These are phyloP conservation scores for Monosporascus sp. DNA, from an alignment of 2,329 filamentous ascomycete genomes.

Conservation along the genomic window DNA sequence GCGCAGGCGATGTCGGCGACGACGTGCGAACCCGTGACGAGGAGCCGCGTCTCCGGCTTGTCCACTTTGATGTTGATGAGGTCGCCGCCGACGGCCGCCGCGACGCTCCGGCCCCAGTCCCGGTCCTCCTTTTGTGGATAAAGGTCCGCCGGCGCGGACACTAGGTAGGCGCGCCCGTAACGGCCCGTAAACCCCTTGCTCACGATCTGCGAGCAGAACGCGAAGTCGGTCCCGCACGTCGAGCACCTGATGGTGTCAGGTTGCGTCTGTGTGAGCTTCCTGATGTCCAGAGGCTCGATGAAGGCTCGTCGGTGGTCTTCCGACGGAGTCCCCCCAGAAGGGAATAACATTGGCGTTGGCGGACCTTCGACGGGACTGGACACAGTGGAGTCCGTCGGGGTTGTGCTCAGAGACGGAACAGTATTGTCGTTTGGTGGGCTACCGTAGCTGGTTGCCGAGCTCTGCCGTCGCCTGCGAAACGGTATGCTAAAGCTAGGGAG, in stretches of 20 bases:
- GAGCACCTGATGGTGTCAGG: constrained; percentile 56
- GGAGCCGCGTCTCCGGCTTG: constrained; percentile 47
- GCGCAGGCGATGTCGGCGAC: constrained; percentile 59
- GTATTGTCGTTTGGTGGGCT: constrained; percentile 17
- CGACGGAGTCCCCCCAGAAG: neutral
- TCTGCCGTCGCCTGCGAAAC: constrained; percentile 37
- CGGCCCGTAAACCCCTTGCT: constrained; percentile 63
- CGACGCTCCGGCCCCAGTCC: neutral
- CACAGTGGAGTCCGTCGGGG: constrained; percentile 28
- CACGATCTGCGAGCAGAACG: constrained; percentile 55
- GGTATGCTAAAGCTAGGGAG: constrained; percentile 45
- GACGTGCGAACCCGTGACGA: constrained; percentile 58
- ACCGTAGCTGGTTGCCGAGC: constrained; percentile 25
- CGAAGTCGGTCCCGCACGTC: constrained; percentile 55
- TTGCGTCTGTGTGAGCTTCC: constrained; percentile 35
- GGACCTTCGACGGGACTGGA: constrained; percentile 20
- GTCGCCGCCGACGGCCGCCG: constrained; percentile 3
- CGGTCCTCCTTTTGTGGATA: constrained; percentile 3
- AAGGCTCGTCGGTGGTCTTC: constrained; percentile 8
- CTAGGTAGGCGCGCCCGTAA: constrained; percentile 59
- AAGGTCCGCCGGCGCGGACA: constrained; percentile 34
- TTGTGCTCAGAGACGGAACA: constrained; percentile 30
- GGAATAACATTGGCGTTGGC: constrained; percentile 17
- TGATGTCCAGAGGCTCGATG: constrained; percentile 7
- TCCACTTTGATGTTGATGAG: constrained; percentile 54